These are phyloP conservation scores for Collybia nuda DNA, from an alignment of 768 basidiomycete species.

Conservation along the genomic window DNA sequence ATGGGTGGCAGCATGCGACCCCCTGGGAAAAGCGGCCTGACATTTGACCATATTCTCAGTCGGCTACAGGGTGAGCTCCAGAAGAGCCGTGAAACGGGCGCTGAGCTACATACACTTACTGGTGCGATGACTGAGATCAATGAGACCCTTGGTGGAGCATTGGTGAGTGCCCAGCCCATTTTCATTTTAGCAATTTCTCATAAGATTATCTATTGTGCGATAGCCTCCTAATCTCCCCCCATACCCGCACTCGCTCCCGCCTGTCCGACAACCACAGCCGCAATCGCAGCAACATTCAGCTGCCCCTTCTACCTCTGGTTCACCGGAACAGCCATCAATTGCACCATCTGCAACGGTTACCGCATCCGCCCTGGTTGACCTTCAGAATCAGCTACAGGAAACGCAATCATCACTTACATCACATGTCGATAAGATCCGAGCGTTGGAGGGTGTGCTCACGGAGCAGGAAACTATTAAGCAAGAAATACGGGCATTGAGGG, in stretches of 20 bases:
- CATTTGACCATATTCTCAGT: conserved; percentile 89
- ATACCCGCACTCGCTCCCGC: conserved; percentile 66
- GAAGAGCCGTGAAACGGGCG: conserved; percentile 91
- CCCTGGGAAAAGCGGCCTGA: conserved; percentile 83
- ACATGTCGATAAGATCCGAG: conserved; percentile 81
- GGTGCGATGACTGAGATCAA: conserved; percentile 88
- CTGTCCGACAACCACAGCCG: conserved; percentile 48
- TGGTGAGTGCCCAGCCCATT: conserved; percentile 48
- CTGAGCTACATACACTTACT: conserved; percentile 77
- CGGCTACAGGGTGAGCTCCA: conserved; percentile 92
- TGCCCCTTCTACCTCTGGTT: conserved; percentile 14
- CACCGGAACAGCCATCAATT: conserved; percentile 16
- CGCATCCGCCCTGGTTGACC: conserved; percentile 43
- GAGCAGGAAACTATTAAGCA: conserved; percentile 85
- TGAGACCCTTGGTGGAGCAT: conserved; percentile 82
- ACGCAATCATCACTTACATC: conserved; percentile 76
- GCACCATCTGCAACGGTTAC: conserved; percentile 21
- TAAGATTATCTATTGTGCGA: neutral
- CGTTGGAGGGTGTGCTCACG: conserved; percentile 75
- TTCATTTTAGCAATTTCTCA: neutral
- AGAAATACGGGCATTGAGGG: conserved; percentile 73
- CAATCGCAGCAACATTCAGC: conserved; percentile 24
- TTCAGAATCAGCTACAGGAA: conserved; percentile 82
- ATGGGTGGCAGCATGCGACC: conserved; percentile 71
- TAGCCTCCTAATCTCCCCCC: conserved; percentile 63